Base-by-base conservation (phyloP, 1,284 basidiomycete genomes). In the Farysia itapuensis region DNA sequence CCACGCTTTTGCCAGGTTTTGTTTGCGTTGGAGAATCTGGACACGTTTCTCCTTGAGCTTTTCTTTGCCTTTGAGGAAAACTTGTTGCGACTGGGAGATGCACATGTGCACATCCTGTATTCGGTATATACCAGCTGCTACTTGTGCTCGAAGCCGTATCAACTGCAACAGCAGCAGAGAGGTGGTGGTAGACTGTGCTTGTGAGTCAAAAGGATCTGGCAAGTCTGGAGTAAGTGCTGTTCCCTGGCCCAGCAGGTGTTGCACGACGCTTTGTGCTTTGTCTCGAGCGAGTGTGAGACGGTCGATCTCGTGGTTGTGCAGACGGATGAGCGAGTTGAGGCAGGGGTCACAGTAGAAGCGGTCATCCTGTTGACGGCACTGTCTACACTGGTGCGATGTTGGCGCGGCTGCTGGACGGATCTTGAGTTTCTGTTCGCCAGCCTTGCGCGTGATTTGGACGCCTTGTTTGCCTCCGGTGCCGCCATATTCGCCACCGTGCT, bases 311-410 rank as follows among this genome's bases (percentile, higher is more conserved):
- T 19, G 26, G 21, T 50, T 52, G 25, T 67, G 61, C 1, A 49
- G 56, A 18, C 45, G 30, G 29, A 64, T 36, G 21, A 56, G 24
- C 2, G 52, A 50, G 26, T 42, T 26, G 34, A 65, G 39, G 23
- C 65, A 67, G 8, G 43, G 40, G 9, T 49, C 45, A 41, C 65
- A 67, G 24, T 44, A 67, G 46, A 67, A 67, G 23, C 44, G 44
- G 4, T 50, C 44, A 15, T 65, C 47, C 25, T 43, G 35, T 24
- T 44, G 51, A 25, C 45, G 51, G 19, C 65, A 67, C 20, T 67
- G 26, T n/a, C 26, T 9, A 28, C 26, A 28, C 26, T 28, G 26
- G n/a, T 28, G 26, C n/a, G 26, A 11, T 28, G 26, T 11, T n/a
- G n/a, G n/a, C n/a, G n/a, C n/a, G n/a, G n/a, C n/a, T n/a, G n/a